Evolutionary conservation across 2,329 filamentous ascomycete genomes (phyloP).

Genomic region (Xylaria sp.): DNA sequence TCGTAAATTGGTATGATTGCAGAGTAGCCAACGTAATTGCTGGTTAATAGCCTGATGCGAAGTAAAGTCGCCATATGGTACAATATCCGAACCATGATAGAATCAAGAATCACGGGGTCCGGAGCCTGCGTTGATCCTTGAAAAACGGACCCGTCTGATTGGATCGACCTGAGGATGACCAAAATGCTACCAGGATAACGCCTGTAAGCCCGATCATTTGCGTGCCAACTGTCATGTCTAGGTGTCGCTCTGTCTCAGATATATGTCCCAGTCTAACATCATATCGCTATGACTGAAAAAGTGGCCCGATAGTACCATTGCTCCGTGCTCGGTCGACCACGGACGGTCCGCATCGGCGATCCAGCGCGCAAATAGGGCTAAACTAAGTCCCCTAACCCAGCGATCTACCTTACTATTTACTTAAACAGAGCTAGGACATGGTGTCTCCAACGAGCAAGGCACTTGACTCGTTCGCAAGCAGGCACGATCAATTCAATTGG

Average conservation of each 20-base stretch:
- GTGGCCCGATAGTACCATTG: neutral
- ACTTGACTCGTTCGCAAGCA: neutral
- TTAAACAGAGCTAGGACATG: neutral
- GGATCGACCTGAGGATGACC: neutral
- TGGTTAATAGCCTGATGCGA: too few relatives aligned
- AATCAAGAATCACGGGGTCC: neutral
- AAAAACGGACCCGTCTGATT: neutral
- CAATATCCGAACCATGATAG: neutral
- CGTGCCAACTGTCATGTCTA: neutral
- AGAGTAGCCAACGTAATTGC: too few relatives aligned
- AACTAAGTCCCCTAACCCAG: neutral
- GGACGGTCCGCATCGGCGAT: neutral
- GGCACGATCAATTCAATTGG: slow-evolving; percentile 2
- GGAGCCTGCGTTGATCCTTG: neutral
- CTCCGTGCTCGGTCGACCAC: neutral
- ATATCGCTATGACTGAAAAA: neutral
- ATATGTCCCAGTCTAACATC: neutral
- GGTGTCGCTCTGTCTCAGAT: neutral
- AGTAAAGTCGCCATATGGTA: too few relatives aligned
- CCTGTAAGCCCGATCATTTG: neutral
- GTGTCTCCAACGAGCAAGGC: neutral
- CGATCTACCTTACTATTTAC: neutral
- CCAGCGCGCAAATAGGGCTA: slow-evolving; percentile 40
- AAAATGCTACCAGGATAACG: neutral
- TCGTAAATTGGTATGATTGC: too few relatives aligned